Conservation (phyloP, 306 rosid genomes). For the Quercus robur region DNA sequence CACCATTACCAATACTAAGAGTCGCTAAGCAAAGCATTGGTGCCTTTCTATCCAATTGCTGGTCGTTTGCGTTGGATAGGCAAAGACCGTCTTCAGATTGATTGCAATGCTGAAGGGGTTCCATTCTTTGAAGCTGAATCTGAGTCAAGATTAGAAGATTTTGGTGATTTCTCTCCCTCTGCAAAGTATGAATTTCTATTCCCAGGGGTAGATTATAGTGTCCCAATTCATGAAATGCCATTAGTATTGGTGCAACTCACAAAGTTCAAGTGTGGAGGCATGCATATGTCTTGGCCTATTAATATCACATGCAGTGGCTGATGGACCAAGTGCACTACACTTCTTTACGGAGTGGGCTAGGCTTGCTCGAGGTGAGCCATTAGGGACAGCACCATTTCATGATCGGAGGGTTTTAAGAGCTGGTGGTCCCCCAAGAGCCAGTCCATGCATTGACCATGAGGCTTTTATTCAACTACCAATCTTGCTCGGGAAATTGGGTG, state of each 20-base stretch:
- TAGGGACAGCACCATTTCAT: slow-evolving; percentile 31
- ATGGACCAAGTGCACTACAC: slow-evolving; percentile 44
- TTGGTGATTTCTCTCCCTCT: slow-evolving; percentile 33
- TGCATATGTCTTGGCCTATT: slow-evolving; percentile 22
- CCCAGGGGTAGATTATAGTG: slow-evolving; percentile 35
- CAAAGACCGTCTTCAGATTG: slow-evolving; percentile 45
- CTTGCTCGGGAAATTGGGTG: background rate
- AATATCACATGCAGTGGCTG: slow-evolving; percentile 44
- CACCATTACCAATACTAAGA: slow-evolving; percentile 22
- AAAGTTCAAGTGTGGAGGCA: slow-evolving; percentile 49
- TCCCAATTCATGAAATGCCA: slow-evolving; percentile 47
- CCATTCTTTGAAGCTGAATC: slow-evolving; percentile 48
- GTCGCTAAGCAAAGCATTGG: slow-evolving; percentile 43
- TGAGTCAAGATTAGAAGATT: slow-evolving; percentile 13
- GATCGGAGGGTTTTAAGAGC: slow-evolving; percentile 30
- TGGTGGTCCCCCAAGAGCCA: background rate
- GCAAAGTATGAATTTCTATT: slow-evolving; percentile 11
- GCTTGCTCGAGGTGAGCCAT: slow-evolving; percentile 40
- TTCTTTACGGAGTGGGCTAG: slow-evolving; percentile 53
- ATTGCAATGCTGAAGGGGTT: slow-evolving; percentile 49
- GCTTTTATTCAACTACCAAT: slow-evolving; percentile 26
- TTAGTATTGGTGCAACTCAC: slow-evolving; percentile 45
- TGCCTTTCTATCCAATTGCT: slow-evolving; percentile 57
- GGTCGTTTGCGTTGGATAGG: slow-evolving; percentile 53
- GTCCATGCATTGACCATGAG: background rate